Percentiles rank a stretch among this genome's conserved stretches.
Evolutionary conservation across 108 stramenopile species (phyloP).

Genomic region (Cyclotella cryptica): DNA sequence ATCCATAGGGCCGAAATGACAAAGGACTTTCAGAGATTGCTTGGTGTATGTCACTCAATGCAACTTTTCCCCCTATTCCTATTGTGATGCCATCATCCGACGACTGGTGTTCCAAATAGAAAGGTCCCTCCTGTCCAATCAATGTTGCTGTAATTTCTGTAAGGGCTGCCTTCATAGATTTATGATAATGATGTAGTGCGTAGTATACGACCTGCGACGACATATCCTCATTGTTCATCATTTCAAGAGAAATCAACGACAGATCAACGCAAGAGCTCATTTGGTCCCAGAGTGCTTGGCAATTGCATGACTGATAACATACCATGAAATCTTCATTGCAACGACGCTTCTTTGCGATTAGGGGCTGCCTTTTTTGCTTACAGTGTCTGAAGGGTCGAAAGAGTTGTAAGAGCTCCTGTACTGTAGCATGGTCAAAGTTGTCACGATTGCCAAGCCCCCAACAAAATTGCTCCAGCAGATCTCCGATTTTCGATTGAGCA

Average conservation of each 20-base stretch:
- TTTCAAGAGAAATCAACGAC: not conserved
- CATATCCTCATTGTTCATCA: not conserved
- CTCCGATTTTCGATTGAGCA: too few relatives aligned
- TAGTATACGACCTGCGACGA: not conserved
- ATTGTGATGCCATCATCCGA: not conserved
- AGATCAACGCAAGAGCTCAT: slow-evolving; percentile 5
- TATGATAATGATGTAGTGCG: not conserved
- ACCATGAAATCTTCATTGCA: not conserved
- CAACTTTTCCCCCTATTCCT: not conserved
- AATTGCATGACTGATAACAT: not conserved
- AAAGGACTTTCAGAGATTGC: not conserved
- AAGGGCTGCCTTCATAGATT: not conserved
- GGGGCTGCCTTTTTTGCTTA: too few relatives aligned
- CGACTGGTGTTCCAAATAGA: not conserved
- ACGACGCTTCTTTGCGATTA: not conserved
- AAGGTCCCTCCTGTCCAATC: not conserved
- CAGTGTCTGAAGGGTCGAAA: too few relatives aligned
- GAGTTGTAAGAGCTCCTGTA: too few relatives aligned
- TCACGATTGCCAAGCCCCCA: too few relatives aligned
- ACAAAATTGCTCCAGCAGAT: too few relatives aligned
- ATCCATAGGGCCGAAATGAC: not conserved
- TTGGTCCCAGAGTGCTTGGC: not conserved
- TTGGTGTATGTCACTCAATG: not conserved
- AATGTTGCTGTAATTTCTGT: not conserved
- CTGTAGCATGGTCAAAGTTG: too few relatives aligned